Percentiles rank a stretch among this genome's conserved stretches.
phyloP scores from a whole-genome alignment of 2,329 filamentous ascomycete genomes.

The Intubia oerlemansii region DNA sequence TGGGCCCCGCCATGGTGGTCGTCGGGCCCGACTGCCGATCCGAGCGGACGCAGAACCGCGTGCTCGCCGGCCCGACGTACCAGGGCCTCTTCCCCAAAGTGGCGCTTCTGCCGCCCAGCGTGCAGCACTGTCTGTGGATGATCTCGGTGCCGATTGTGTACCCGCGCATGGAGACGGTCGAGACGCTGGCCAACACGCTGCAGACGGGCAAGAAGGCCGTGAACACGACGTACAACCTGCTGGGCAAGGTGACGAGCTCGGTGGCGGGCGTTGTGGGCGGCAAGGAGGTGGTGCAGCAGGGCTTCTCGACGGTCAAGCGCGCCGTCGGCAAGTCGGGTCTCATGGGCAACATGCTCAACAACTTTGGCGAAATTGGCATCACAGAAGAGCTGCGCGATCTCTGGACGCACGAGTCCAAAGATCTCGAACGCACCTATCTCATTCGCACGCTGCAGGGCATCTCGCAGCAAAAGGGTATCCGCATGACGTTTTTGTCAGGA shows the following conservation, averaged over 20 bases:
- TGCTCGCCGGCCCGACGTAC: constrained; percentile 90
- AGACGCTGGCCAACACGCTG: constrained; percentile 77
- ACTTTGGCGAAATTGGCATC: constrained; percentile 89
- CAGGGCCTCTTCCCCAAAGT: constrained; percentile 95
- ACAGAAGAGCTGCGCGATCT: constrained; percentile 87
- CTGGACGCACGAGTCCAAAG: constrained; percentile 97
- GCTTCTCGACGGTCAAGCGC: constrained; percentile 89
- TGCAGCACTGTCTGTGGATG: constrained; percentile 97
- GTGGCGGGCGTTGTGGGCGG: constrained; percentile 91
- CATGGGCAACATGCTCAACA: constrained; percentile 89
- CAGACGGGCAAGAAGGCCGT: constrained; percentile 92
- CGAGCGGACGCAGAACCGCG: constrained; percentile 73
- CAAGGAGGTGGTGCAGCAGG: constrained; percentile 77
- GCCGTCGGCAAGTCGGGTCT: constrained; percentile 87
- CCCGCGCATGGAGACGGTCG: constrained; percentile 74
- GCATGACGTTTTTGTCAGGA: constrained; percentile 93
- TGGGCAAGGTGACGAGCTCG: constrained; percentile 86
- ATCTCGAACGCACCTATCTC: constrained; percentile 87
- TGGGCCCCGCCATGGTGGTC: constrained; percentile 77
- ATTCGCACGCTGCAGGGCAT: constrained; percentile 93
- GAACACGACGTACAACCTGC: constrained; percentile 86
- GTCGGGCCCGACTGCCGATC: constrained; percentile 83
- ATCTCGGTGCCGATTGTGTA: constrained; percentile 79
- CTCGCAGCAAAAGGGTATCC: constrained; percentile 78
- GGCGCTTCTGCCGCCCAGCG: constrained; percentile 69